phyloP scores from a whole-genome alignment of 371 early-diverging fungal genomes.

The Syncephalastrum racemosum region DNA sequence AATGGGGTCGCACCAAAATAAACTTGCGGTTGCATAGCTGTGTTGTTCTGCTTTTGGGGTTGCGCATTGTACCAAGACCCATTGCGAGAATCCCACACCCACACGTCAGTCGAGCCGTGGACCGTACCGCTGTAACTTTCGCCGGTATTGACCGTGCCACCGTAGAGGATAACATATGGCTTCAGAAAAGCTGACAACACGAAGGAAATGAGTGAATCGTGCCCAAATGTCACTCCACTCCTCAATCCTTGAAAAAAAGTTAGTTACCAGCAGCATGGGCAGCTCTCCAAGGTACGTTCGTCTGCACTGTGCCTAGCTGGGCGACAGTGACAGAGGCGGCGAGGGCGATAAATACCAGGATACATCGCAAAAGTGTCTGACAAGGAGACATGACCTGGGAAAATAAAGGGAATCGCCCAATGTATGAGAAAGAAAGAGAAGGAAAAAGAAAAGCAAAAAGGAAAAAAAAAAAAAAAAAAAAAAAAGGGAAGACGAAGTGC shows the following conservation, averaged over 20 bases:
- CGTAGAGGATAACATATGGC: constrained; percentile 47
- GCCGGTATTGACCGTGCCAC: constrained; percentile 34
- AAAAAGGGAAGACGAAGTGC: not conserved
- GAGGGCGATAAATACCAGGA: not conserved
- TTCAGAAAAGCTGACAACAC: constrained; percentile 12
- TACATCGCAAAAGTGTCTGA: not conserved
- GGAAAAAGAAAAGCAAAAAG: not conserved
- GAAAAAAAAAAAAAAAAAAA: not conserved
- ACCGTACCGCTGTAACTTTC: constrained; percentile 12
- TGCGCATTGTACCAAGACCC: constrained; percentile 44
- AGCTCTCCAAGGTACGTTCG: constrained; percentile 48
- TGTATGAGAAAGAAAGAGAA: not conserved
- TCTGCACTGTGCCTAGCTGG: constrained; percentile 29
- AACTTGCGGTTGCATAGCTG: constrained; percentile 30
- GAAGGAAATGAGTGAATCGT: not conserved
- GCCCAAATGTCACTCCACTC: too few relatives aligned
- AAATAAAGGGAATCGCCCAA: too few relatives aligned
- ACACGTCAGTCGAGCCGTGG: constrained; percentile 33
- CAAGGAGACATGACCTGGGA: not conserved
- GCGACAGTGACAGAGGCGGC: constrained; percentile 2
- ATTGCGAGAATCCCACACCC: constrained; percentile 47
- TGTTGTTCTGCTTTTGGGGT: constrained; percentile 24
- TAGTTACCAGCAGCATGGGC: constrained; percentile 48
- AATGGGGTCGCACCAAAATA: constrained; percentile 31
- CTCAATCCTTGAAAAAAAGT: not conserved